These are phyloP conservation scores for Candida railenensis DNA, from an alignment of 805 yeast species.

Conservation along the genomic window DNA sequence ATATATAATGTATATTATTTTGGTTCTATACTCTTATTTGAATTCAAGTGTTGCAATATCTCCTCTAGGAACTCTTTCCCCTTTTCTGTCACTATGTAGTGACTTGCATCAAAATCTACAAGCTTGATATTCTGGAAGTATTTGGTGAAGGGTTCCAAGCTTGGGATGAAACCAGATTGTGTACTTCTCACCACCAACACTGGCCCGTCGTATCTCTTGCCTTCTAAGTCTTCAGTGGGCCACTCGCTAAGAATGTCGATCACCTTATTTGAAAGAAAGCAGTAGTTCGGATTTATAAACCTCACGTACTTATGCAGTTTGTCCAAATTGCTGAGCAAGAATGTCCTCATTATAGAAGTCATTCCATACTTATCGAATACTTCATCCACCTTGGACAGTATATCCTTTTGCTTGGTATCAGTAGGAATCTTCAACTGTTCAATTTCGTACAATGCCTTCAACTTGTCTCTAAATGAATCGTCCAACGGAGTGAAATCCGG, in stretches of 20 bases:
- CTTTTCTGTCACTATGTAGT: constrained; percentile 6
- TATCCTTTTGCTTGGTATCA: neutral
- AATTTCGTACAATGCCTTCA: constrained; percentile 1
- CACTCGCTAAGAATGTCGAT: constrained; percentile 3
- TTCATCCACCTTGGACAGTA: neutral
- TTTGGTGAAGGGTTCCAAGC: neutral
- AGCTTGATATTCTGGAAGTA: neutral
- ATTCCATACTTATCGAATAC: neutral
- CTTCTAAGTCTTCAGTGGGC: neutral
- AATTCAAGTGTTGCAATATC: neutral
- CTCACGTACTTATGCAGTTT: neutral
- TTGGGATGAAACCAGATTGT: constrained; percentile 2
- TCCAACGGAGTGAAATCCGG: constrained; percentile 41
- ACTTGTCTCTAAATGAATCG: constrained; percentile 1
- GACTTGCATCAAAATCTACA: constrained; percentile 5
- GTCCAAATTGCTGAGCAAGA: constrained; percentile 2
- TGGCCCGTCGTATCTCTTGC: constrained; percentile 1
- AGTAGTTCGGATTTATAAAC: constrained; percentile 2
- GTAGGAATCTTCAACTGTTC: neutral
- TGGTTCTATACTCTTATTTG: neutral
- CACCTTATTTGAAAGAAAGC: constrained; percentile 1
- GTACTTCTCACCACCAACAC: constrained; percentile 3
- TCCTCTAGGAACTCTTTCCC: constrained; percentile 1
- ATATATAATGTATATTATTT: neutral
- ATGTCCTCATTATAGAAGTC: neutral